Evolutionary conservation across 148 eudicot species (phyloP).

Genomic region (Nyssa sinensis): DNA sequence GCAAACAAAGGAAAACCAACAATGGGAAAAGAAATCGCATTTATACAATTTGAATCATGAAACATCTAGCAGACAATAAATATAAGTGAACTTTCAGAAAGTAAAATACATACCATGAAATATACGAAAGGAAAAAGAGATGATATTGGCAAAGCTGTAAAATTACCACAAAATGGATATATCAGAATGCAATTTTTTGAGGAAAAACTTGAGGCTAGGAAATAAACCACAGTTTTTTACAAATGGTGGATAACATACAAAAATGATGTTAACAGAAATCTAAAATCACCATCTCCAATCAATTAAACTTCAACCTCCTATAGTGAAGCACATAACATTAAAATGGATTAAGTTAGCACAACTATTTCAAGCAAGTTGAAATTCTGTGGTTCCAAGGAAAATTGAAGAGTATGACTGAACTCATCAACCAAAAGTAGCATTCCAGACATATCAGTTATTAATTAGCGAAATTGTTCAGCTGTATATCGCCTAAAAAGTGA

Average conservation of each 20-base stretch:
- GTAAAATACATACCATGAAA: slow-evolving; percentile 56
- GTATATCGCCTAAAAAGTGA: neutral
- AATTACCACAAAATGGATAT: slow-evolving; percentile 15
- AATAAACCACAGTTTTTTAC: no score
- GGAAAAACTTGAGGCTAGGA: neutral
- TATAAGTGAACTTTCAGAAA: neutral
- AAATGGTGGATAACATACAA: neutral
- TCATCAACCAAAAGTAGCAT: neutral
- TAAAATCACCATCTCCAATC: neutral
- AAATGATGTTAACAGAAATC: neutral
- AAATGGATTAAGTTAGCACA: neutral
- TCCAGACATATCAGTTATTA: no score
- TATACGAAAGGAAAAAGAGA: slow-evolving; percentile 73
- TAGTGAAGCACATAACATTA: neutral
- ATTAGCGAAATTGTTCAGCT: neutral
- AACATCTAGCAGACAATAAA: neutral
- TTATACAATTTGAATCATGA: neutral
- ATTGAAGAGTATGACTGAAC: neutral
- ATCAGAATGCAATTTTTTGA: neutral
- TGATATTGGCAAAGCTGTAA: slow-evolving; percentile 72
- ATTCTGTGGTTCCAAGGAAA: no score
- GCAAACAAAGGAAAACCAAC: neutral
- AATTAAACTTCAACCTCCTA: no score
- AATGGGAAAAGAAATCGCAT: neutral
- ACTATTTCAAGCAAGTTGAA: no score